Evolutionary conservation across 2,329 filamentous ascomycete genomes (phyloP).

Genomic region (Pezicula radicicola): DNA sequence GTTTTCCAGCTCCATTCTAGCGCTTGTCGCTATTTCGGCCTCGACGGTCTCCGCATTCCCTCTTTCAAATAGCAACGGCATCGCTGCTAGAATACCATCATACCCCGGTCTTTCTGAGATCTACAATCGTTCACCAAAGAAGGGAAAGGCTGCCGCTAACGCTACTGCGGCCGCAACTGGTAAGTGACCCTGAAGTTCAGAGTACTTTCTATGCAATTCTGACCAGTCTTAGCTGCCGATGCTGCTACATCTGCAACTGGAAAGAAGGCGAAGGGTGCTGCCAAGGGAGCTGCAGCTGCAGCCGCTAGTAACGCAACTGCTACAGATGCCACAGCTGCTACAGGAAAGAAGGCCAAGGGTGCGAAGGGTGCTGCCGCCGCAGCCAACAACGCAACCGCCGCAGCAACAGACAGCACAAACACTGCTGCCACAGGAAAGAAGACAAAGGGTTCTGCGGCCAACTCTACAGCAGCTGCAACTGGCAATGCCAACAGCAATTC

Average conservation of each 20-base stretch:
- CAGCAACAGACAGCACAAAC: background rate
- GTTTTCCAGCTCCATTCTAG: slow-evolving; percentile 34
- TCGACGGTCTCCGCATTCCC: slow-evolving; percentile 29
- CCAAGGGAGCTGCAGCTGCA: slow-evolving; percentile 1
- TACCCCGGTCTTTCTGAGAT: slow-evolving; percentile 14
- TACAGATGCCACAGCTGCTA: background rate
- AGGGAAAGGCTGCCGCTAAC: slow-evolving; percentile 5
- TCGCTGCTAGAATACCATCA: slow-evolving; percentile 18
- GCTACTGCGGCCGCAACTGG: background rate
- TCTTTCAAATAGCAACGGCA: slow-evolving; percentile 13
- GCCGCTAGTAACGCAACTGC: slow-evolving; percentile 1
- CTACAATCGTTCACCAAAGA: slow-evolving; percentile 17
- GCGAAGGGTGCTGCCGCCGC: background rate
- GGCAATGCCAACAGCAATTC: background rate
- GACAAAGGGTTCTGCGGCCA: background rate
- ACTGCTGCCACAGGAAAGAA: slow-evolving; percentile 2
- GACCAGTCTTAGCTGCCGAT: background rate
- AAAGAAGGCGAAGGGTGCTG: slow-evolving; percentile 11
- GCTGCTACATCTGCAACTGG: slow-evolving; percentile 3
- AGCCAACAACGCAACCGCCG: background rate
- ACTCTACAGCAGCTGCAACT: background rate
- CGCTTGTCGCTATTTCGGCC: slow-evolving; percentile 33
- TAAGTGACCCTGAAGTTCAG: background rate
- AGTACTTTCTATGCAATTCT: background rate
- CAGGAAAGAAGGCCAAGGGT: slow-evolving; percentile 12